These are phyloP conservation scores for Luffa acutangula DNA, from an alignment of 306 rosid species.

Conservation along the genomic window DNA sequence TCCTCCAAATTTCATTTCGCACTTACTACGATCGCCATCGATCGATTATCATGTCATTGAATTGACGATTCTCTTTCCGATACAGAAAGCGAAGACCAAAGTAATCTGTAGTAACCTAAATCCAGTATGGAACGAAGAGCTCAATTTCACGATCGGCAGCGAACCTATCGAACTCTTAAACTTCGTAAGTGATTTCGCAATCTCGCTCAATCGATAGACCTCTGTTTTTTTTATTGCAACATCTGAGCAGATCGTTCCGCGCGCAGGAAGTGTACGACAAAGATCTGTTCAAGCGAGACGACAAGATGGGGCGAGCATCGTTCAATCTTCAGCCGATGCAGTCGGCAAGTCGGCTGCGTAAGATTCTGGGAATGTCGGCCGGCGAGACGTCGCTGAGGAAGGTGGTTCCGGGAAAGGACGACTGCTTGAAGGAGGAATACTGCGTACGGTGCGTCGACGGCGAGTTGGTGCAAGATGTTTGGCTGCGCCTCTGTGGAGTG, in stretches of 20 bases:
- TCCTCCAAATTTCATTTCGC: background rate
- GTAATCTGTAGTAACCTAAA: slow-evolving; percentile 82
- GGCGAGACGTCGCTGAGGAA: slow-evolving; percentile 71
- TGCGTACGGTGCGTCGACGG: slow-evolving; percentile 58
- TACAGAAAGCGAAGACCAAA: slow-evolving; percentile 78
- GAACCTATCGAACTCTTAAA: slow-evolving; percentile 51
- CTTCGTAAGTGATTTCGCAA: slow-evolving; percentile 39
- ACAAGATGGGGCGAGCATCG: slow-evolving; percentile 84
- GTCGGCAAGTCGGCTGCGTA: slow-evolving; percentile 68
- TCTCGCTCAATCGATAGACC: background rate
- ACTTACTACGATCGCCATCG: background rate
- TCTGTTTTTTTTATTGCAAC: background rate
- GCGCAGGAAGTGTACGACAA: slow-evolving; percentile 79
- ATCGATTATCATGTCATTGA: background rate
- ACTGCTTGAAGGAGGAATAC: slow-evolving; percentile 67
- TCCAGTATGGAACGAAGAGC: slow-evolving; percentile 27
- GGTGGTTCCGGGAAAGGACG: slow-evolving; percentile 60
- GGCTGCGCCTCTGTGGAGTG: slow-evolving; percentile 75
- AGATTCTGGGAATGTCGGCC: slow-evolving; percentile 40
- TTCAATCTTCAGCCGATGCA: slow-evolving; percentile 71
- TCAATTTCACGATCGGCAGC: slow-evolving; percentile 41
- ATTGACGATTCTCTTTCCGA: slow-evolving; percentile 7
- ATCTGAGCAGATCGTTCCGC: background rate
- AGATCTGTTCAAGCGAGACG: slow-evolving; percentile 80
- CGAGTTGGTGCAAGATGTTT: slow-evolving; percentile 68